Base-by-base conservation (phyloP, 805 yeast species). In the Saccharomycopsis oosterbeekiorum region DNA sequence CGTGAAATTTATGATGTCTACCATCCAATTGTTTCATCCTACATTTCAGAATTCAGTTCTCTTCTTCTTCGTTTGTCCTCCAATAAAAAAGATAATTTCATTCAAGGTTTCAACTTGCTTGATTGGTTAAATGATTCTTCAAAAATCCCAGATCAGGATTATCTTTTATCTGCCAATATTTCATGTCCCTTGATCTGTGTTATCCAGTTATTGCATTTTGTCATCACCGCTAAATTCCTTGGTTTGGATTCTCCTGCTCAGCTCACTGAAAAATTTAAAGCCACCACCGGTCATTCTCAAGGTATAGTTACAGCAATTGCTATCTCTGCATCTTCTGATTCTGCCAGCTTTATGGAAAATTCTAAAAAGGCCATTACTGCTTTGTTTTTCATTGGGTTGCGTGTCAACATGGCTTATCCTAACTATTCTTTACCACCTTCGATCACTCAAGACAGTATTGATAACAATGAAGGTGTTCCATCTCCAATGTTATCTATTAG, bases 181-280 rank as follows among this genome's bases (percentile, higher is more conserved):
- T 87, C 96, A 37, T 93, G 97, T 75, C 99, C 99, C n/a, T 81
- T 93, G 70, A 94, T 94, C 70, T 94, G 97, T 77, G 87, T 92
- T 60, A 91, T 93, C 71, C 99, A 94, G 78, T 81, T 94, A 70
- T 87, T 93, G 68, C 97, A 94, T 78, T 93, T 86, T 73, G 90
- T 93, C 62, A 83, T 93, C 67, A 86, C 97, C 57, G 87, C 96
- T 70, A 85, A 85, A 73, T 80, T 88, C 54, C 80, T 93, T 67
- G 97, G 96, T 67, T 77, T 85, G 66, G 14, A 47, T 19, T 83
- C 89, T 64, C 99, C 99, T 54, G 97, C 97, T 68, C 88, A 89
- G 75, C 79, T 94, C 68, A 82, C 91, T 75, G 73, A 79, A 60
- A 75, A 80, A 67, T 76, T 93, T 61, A 73, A 78, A 59, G 94